phyloP scores from a whole-genome alignment of 2,329 filamentous ascomycete species.

The Fusarium buharicum region DNA sequence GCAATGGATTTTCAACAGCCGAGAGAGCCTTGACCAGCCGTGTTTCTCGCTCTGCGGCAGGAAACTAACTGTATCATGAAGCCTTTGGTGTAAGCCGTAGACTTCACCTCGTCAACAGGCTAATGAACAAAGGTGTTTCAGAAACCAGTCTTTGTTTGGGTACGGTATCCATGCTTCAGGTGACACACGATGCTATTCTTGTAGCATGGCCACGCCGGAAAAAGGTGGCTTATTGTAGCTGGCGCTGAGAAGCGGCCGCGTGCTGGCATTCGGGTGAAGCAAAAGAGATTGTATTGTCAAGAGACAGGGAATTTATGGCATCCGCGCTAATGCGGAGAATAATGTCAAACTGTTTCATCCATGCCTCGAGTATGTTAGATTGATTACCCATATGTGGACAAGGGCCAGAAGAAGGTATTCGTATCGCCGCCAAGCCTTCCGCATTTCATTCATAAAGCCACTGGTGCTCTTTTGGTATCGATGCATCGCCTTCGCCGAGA shows the following conservation, averaged over 20 bases:
- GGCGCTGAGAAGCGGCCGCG: slow-evolving; percentile 27
- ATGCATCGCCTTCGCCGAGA: slow-evolving; percentile 43
- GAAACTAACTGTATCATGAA: neutral
- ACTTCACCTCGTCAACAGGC: neutral
- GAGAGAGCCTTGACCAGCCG: slow-evolving; percentile 41
- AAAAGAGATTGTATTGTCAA: slow-evolving; percentile 1
- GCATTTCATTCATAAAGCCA: slow-evolving; percentile 36
- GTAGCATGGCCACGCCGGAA: neutral
- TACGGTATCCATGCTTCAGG: neutral
- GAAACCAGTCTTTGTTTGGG: neutral
- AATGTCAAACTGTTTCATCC: slow-evolving; percentile 43
- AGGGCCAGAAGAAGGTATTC: slow-evolving; percentile 29
- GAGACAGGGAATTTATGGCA: slow-evolving; percentile 6
- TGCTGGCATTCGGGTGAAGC: neutral
- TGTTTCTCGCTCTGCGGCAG: slow-evolving; percentile 15
- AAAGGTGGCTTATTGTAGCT: slow-evolving; percentile 1
- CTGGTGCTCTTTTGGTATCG: slow-evolving; percentile 26
- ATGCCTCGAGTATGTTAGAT: slow-evolving; percentile 31
- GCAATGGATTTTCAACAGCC: slow-evolving; percentile 25
- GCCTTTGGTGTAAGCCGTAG: neutral
- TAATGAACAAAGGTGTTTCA: slow-evolving; percentile 11
- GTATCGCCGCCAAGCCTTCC: slow-evolving; percentile 30
- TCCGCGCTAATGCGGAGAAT: slow-evolving; percentile 30
- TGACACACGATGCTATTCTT: neutral
- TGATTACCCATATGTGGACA: slow-evolving; percentile 34